Evolutionary conservation across 164 flowering plant species (phyloP), one percentile per base, ranked within the genome.

Genomic region (Vitis amurensis): DNA sequence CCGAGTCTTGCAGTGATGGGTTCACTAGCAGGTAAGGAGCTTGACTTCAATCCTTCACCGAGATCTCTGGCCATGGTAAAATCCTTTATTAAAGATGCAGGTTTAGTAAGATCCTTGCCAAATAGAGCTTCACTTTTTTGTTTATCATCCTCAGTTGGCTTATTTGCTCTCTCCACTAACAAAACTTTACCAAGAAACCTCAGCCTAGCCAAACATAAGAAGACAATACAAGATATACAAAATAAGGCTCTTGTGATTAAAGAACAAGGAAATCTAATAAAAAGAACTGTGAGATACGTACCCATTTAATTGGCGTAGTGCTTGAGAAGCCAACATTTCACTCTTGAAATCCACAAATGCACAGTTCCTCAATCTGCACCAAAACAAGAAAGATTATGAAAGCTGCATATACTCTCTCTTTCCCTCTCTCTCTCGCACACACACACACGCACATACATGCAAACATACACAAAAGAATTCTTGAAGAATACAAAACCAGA

Each of bases 171-270:
- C 79, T 91, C 92, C 44, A 93, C 97, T 16, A 82, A 77, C 70
- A 95, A 78, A 56, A 93, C 93, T 78, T 90, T 93, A 52, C 99
- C 99, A 77, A 95, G 96, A 86, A 95, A 91, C 68, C 92, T 81
- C 75, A 93, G 71, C 86, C 97, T 92, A 77, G 30, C 52, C 61
- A 68, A 50, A 63, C 74, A 78, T 31, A 30, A 63, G 55, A 61
- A 55, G 59, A 50, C 48, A 66, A 71, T 1, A 52, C 49, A 55
- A 29, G 11, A 53, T 23, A 63, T 1, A n/a, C 51, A 56, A 59
- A 16, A 7, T 17, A 29, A n/a, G 17, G 44, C 44, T 31, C 12
- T 49, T 71, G n/a, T 13, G 37, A 16, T 55, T 17, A 44, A 62
- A 64, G 57, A 14, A 4, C 29, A 16, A 11, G 29, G n/a, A 47